Conservation (phyloP, 768 basidiomycete species). For the Suillus spraguei region DNA sequence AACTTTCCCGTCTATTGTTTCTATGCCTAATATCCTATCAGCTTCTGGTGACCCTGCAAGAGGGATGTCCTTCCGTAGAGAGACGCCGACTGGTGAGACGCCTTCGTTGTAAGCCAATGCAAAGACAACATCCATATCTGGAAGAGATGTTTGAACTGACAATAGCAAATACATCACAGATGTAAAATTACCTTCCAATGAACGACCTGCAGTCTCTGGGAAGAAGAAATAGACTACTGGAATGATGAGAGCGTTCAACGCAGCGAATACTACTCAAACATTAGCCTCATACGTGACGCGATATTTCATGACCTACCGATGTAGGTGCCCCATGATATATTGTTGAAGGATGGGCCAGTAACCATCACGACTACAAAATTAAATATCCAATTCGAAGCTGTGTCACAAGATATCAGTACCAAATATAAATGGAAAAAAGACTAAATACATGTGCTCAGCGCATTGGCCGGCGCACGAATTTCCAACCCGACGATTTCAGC, state of each 20-base stretch:
- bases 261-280: constrained; percentile 47
- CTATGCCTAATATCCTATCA: constrained; percentile 32
- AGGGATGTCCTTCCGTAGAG: constrained; percentile 48
- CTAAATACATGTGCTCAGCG: constrained; percentile 52
- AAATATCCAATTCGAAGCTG: constrained; percentile 53
- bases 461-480: constrained; percentile 66
- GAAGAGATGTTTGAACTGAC: background rate
- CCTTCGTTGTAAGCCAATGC: constrained; percentile 47
- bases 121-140: constrained; percentile 48
- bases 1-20: background rate
- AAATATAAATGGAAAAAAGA: constrained; percentile 1
- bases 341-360: constrained; percentile 58
- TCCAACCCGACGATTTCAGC: constrained; percentile 66
- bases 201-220: constrained; percentile 62
- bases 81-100: constrained; percentile 47
- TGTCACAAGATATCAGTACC: background rate
- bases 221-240: constrained; percentile 63
- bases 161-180: background rate
- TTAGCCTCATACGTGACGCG: background rate
- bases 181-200: constrained; percentile 47
- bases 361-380: constrained; percentile 65
- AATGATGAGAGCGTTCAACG: constrained; percentile 56
- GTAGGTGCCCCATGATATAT: constrained; percentile 62
- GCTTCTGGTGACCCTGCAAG: constrained; percentile 45
- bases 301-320: constrained; percentile 40